These are phyloP conservation scores for Taiozyma sp. DNA, from an alignment of 1,139 yeast genomes.

Conservation along the genomic window DNA sequence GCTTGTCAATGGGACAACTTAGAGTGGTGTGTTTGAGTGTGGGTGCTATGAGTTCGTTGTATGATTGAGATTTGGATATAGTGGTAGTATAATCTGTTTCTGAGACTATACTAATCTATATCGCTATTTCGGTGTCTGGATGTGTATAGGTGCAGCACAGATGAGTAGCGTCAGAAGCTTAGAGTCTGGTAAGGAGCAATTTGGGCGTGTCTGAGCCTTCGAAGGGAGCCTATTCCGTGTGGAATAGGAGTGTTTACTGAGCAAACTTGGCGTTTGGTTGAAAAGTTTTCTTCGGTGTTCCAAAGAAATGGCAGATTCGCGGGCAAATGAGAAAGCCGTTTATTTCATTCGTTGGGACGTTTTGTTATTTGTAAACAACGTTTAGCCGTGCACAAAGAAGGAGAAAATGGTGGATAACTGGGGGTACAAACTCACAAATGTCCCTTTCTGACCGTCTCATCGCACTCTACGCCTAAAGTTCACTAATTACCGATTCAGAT, in stretches of 20 bases:
- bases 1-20: neutral
- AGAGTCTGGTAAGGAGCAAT: neutral
- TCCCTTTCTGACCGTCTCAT: neutral
- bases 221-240: neutral
- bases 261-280: neutral
- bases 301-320: neutral
- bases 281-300: neutral
- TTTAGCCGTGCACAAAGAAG: neutral
- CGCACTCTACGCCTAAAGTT: neutral
- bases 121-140: neutral
- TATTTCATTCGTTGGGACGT: neutral
- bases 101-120: neutral
- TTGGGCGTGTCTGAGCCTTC: neutral
- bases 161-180: neutral
- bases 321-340: neutral
- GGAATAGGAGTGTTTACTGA: neutral
- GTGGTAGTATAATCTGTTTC: neutral
- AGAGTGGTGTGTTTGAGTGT: neutral
- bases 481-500: neutral
- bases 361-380: no score
- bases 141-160: neutral
- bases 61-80: constrained; percentile 2
- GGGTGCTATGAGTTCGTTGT: constrained; percentile 1
- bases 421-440: neutral
- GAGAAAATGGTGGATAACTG: neutral